Base-by-base conservation (phyloP, 2,329 filamentous ascomycete genomes). In the Penicillium paneum region DNA sequence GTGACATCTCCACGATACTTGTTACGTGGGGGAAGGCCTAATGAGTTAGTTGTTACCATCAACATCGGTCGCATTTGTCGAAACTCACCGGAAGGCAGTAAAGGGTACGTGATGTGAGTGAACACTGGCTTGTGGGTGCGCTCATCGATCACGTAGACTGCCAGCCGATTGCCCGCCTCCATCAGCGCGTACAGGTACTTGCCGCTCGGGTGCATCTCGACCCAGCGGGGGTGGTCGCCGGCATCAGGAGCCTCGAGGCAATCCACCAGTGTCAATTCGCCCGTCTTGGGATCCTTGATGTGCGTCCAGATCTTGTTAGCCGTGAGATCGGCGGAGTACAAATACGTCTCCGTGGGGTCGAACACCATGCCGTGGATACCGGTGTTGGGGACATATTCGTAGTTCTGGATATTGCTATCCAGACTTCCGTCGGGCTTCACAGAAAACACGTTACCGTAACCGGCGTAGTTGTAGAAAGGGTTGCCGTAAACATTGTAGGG, bases 401-500 rank as follows among this genome's bases (percentile, higher is more conserved):
- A 79, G 60, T 76, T 74, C 57, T 79, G 77, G 6, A 79, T 64
- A 31, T 78, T 74, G 41, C 67, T 54, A 17, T 69, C 67, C 7
- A 79, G 66, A 10, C 62, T 65, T n/a, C 78, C 78, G 43, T 71
- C 68, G 12, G 69, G 55, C 49, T 73, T 68, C 8, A 79, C 76
- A 2, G 75, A 76, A 59, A 79, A 76, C 69, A 95, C 83, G 68
- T 91, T 91, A 57, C 90, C 89, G 69, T 84, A 88, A 60, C 90
- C 89, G 35, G 91, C 91, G 70, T 92, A 82, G 57, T 90, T 84
- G 79, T 96, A 96, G 74, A 96, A 96, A 8, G 91, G 91, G 72
- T 94, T 94, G 72, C 89, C 89, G 75, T 96, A 96, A 58, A 96
- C 89, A 64, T 83, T 84, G 72, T 91, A 90, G 0, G 91, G 91